Evolutionary conservation across 192 early-diverging fungal genomes (phyloP).

Genomic region (Rhizoclosmatium sp.): DNA sequence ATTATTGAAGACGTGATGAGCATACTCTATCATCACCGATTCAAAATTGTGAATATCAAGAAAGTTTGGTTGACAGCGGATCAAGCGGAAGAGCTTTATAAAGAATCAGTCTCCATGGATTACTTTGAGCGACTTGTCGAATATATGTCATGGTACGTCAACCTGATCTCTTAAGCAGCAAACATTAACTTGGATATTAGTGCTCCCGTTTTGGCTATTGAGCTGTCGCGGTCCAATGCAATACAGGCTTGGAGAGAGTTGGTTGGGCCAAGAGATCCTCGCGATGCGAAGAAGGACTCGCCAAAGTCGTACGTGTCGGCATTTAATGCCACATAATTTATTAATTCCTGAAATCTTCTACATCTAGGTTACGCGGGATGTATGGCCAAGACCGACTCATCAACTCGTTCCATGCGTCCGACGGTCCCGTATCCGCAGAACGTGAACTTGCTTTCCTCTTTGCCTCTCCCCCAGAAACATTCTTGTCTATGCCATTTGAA

Average conservation of each 20-base stretch:
- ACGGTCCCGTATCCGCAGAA: conserved; percentile 45
- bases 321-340: neutral
- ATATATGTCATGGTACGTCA: conserved; percentile 59
- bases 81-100: conserved; percentile 60
- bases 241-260: conserved; percentile 58
- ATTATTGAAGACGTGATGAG: conserved; percentile 56
- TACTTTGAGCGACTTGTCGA: conserved; percentile 58
- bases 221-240: conserved; percentile 58
- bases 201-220: conserved; percentile 59
- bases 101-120: conserved; percentile 54
- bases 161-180: neutral
- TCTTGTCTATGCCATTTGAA: neutral
- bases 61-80: conserved; percentile 61
- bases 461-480: neutral
- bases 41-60: conserved; percentile 51
- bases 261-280: conserved; percentile 59
- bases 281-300: conserved; percentile 49
- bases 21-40: conserved; percentile 52
- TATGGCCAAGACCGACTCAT: conserved; percentile 60
- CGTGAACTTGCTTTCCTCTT: conserved; percentile 60
- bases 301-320: conserved; percentile 53
- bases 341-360: neutral
- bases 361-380: conserved; percentile 54
- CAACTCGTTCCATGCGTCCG: conserved; percentile 67
- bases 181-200: conserved; percentile 16